Conservation (phyloP, 169 alveolate species). For the Theileria orientalis region DNA sequence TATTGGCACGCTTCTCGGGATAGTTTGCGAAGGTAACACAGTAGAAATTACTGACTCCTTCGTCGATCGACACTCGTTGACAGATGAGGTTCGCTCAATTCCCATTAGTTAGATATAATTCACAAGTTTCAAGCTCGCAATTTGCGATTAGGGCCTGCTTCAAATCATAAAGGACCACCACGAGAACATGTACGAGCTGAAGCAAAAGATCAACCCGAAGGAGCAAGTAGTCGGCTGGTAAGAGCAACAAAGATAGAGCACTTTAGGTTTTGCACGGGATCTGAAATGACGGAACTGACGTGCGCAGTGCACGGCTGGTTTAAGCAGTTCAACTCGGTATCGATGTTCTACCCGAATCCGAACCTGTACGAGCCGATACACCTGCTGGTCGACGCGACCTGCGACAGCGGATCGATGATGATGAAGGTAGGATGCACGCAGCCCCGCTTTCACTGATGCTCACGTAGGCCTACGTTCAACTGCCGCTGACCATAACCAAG, state of each 20-base stretch:
- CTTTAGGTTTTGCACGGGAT: slow-evolving; percentile 84
- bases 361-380: slow-evolving; percentile 88
- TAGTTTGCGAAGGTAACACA: slow-evolving; percentile 81
- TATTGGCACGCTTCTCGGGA: slow-evolving; percentile 87
- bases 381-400: slow-evolving; percentile 85
- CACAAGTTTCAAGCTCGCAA: not conserved
- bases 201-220: slow-evolving; percentile 84
- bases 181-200: slow-evolving; percentile 86
- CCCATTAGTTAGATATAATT: not conserved
- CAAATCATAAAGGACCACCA: slow-evolving; percentile 89
- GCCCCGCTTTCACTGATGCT: slow-evolving; percentile 21
- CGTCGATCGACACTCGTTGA: slow-evolving; percentile 87
- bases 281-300: slow-evolving; percentile 86
- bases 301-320: slow-evolving; percentile 92
- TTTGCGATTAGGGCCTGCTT: slow-evolving; percentile 76
- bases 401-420: slow-evolving; percentile 82
- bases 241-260: not conserved
- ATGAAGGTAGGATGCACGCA: slow-evolving; percentile 68
- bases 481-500: slow-evolving; percentile 77
- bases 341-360: slow-evolving; percentile 86
- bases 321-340: slow-evolving; percentile 81
- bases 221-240: slow-evolving; percentile 88
- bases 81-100: slow-evolving; percentile 77
- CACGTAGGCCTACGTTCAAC: slow-evolving; percentile 76
- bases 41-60: slow-evolving; percentile 89